Evolutionary conservation across 768 basidiomycete genomes (phyloP), one percentile per base, ranked within the genome.

Genomic region (Boletus reticulatus): DNA sequence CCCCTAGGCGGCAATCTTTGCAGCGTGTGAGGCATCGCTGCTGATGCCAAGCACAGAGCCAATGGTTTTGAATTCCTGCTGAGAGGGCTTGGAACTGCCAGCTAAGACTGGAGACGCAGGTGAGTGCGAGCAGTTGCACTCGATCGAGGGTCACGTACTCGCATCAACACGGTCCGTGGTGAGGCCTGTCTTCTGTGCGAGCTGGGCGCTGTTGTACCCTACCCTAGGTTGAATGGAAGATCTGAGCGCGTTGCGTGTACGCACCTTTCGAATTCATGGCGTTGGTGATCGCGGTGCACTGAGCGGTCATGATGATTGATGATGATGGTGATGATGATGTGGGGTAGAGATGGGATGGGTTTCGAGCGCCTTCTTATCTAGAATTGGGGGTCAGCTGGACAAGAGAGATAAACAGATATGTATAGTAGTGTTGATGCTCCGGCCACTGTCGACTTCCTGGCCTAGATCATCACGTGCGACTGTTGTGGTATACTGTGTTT

Each of bases 261-360:
- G n/a, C 53, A 87, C 87, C 81, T 58, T 76, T 73, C 62, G 65
- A 72, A 2, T 62, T 49, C 73, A 81, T 76, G 13, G 85, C 86
- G 29, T 72, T 72, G 59, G 73, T 74, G 62, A 89, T 74, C 45
- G 85, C 85, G 61, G 76, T 61, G 71, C 88, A 89, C 66, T 77
- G 79, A 11, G 52, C 8, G 4, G 46, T 19, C 43, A 80, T 72
- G 78, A 74, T 52, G 80, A 73, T 13, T 13, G 38, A 39, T 39
- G 29, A 36, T 36, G 34, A 39, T 19, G 80, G 71, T 79, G 80
- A n/a, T n/a, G n/a, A n/a, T 11, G 55, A 29, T 24, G 41, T 68
- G 48, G 46, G 44, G 38, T 43, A 27, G 39, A 20, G 38, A 43
- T 52, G 24, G 3, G 50, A 31, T 20, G 19, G 34, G 13, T 34